Evolutionary conservation across 2,329 filamentous ascomycete genomes (phyloP).

Genomic region (Colletotrichum nymphaeae): DNA sequence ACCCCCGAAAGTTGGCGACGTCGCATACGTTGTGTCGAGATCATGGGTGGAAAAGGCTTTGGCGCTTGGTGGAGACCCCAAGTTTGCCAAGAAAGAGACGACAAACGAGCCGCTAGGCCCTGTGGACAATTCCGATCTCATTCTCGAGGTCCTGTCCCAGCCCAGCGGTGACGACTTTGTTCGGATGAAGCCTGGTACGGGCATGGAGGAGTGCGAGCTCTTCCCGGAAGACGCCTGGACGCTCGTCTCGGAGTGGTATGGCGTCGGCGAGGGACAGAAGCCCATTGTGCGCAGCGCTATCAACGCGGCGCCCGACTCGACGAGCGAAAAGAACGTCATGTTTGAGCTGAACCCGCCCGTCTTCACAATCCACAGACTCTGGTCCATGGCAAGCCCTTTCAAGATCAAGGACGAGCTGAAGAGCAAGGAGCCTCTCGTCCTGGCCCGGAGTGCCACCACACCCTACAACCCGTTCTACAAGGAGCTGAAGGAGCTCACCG

Average conservation of each 20-base stretch:
- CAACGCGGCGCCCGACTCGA: conserved; percentile 73
- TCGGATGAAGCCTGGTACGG: conserved; percentile 76
- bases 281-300: conserved; percentile 82
- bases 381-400: conserved; percentile 68
- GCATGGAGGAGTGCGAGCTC: conserved; percentile 79
- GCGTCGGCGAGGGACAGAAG: conserved; percentile 74
- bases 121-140: conserved; percentile 88
- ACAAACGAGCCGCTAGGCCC: conserved; percentile 75
- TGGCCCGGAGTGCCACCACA: conserved; percentile 78
- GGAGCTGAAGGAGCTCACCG: conserved; percentile 75
- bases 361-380: conserved; percentile 85
- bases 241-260: conserved; percentile 84
- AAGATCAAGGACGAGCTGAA: conserved; percentile 69
- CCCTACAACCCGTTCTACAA: conserved; percentile 81
- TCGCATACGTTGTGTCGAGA: conserved; percentile 81
- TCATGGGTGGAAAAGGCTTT: conserved; percentile 82
- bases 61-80: conserved; percentile 70
- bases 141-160: conserved; percentile 69
- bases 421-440: conserved; percentile 67
- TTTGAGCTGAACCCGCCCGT: conserved; percentile 89
- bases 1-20: conserved; percentile 75
- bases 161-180: conserved; percentile 70
- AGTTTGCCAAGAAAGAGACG: conserved; percentile 68
- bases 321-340: conserved; percentile 72
- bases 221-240: conserved; percentile 87